phyloP scores from a whole-genome alignment of 768 basidiomycete species.

The Psilocybe cyanescens region DNA sequence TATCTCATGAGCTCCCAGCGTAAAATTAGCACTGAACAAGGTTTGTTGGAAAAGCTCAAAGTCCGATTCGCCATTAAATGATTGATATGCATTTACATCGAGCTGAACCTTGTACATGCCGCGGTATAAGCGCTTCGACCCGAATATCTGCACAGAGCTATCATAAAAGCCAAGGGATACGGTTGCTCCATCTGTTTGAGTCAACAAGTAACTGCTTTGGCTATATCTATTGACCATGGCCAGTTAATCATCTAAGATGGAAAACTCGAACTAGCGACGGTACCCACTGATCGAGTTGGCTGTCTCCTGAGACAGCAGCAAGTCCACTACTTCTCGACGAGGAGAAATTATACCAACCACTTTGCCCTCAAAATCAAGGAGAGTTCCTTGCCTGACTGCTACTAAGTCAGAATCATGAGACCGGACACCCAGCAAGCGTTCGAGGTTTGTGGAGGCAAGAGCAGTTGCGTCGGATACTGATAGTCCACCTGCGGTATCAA shows the following conservation, averaged over 20 bases:
- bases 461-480: slow-evolving; percentile 37
- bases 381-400: slow-evolving; percentile 37
- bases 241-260: background rate
- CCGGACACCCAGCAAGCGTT: slow-evolving; percentile 40
- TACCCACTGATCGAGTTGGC: slow-evolving; percentile 2
- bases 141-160: slow-evolving; percentile 40
- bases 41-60: background rate
- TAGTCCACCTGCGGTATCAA: slow-evolving; percentile 24
- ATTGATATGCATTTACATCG: slow-evolving; percentile 17
- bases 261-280: background rate
- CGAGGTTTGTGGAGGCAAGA: slow-evolving; percentile 44
- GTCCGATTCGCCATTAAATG: slow-evolving; percentile 11
- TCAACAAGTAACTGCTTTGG: slow-evolving; percentile 26
- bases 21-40: background rate
- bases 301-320: slow-evolving; percentile 14
- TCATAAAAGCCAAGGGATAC: slow-evolving; percentile 42
- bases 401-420: slow-evolving; percentile 40
- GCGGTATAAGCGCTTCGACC: slow-evolving; percentile 42
- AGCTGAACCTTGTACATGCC: slow-evolving; percentile 32
- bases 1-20: slow-evolving; percentile 21
- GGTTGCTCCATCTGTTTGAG: slow-evolving; percentile 29
- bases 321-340: slow-evolving; percentile 24
- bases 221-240: slow-evolving; percentile 9
- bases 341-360: slow-evolving; percentile 43
- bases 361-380: slow-evolving; percentile 44